Percentiles rank a stretch among this genome's conserved stretches.
Evolutionary conservation across 2,329 filamentous ascomycete genomes (phyloP).

Genomic region (Talaromyces marneffei): DNA sequence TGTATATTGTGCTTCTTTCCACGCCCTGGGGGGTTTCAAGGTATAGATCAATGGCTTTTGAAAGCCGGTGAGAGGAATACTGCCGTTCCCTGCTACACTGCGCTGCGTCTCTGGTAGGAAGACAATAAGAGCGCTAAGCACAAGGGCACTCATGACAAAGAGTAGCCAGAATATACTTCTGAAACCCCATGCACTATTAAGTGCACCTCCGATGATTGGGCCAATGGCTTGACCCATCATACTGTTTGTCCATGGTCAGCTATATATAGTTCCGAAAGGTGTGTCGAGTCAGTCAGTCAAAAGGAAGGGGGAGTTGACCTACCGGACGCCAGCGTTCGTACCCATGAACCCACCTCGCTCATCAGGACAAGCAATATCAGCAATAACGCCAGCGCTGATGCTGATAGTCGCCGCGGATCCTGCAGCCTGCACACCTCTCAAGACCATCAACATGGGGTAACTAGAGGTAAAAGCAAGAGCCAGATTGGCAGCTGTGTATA

Average conservation of each 20-base stretch:
- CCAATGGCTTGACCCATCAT: constrained; percentile 25
- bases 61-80: constrained; percentile 15
- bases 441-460: constrained; percentile 25
- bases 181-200: constrained; percentile 24
- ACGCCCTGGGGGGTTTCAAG: neutral
- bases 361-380: constrained; percentile 26
- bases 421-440: constrained; percentile 28
- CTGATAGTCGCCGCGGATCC: constrained; percentile 25
- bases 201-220: constrained; percentile 27
- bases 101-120: constrained; percentile 31
- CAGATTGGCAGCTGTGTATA: constrained; percentile 29
- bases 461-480: constrained; percentile 28
- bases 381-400: constrained; percentile 28
- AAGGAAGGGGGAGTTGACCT: neutral
- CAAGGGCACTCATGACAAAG: constrained; percentile 20
- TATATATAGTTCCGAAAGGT: neutral
- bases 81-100: constrained; percentile 29
- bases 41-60: constrained; percentile 13
- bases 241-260: neutral
- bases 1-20: neutral
- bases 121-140: constrained; percentile 17
- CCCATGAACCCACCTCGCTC: constrained; percentile 29
- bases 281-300: too few species aligned
- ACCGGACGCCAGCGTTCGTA: constrained; percentile 20
- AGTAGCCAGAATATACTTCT: constrained; percentile 31